Percentiles rank a stretch among this genome's conserved stretches.
Conservation (phyloP, 768 basidiomycete genomes). For the Fistulinella prunicolor region DNA sequence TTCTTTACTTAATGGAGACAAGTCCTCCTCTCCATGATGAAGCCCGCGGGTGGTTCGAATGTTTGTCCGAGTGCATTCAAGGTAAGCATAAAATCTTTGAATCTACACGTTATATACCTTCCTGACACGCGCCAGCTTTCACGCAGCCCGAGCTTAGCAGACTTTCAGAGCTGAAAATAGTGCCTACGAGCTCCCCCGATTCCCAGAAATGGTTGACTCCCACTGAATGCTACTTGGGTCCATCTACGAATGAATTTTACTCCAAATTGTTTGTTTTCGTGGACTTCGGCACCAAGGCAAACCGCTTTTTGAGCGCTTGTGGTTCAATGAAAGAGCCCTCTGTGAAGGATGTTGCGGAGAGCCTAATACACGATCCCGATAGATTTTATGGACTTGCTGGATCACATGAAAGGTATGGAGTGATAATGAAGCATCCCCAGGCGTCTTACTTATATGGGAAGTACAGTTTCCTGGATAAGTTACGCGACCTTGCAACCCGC, state of each 20-base stretch:
- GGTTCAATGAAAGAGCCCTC: constrained; percentile 82
- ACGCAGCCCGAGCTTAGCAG: constrained; percentile 43
- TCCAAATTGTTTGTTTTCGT: constrained; percentile 80
- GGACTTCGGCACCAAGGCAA: constrained; percentile 76
- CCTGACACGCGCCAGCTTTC: constrained; percentile 53
- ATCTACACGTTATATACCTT: not conserved
- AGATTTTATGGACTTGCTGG: constrained; percentile 63
- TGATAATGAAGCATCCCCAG: no score
- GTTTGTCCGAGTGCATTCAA: constrained; percentile 56
- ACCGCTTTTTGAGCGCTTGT: constrained; percentile 75
- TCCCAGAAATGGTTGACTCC: not conserved
- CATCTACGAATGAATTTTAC: constrained; percentile 40
- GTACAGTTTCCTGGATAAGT: constrained; percentile 69
- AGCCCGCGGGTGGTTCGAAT: constrained; percentile 62
- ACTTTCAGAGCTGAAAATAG: not conserved
- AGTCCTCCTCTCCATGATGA: constrained; percentile 49
- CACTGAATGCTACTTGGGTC: not conserved
- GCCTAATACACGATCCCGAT: constrained; percentile 59
- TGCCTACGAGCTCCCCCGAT: not conserved
- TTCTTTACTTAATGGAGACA: constrained; percentile 53
- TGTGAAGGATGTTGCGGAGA: constrained; percentile 69
- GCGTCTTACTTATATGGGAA: not conserved
- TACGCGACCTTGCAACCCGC: constrained; percentile 79
- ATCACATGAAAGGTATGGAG: constrained; percentile 40
- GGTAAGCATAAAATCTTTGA: constrained; percentile 37